Evolutionary conservation across 768 basidiomycete genomes (phyloP), one percentile per base, ranked within the genome.

Genomic region (Pisolithus orientalis): DNA sequence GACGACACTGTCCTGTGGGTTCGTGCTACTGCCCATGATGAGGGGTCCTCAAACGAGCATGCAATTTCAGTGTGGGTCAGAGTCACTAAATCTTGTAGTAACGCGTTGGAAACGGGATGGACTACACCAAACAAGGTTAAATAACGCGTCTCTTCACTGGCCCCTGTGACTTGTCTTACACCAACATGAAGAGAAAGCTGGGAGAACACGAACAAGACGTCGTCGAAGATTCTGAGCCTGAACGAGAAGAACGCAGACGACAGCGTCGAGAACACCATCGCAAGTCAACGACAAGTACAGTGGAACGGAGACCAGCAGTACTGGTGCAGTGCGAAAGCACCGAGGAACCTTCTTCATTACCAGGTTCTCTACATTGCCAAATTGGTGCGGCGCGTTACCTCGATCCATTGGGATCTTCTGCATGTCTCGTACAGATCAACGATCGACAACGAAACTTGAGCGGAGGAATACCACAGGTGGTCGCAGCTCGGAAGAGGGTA

Each of bases 141-240:
- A 76, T 62, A 76, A 75, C 77, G 75, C 77, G 77, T 76, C 72
- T 65, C 17, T 17, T 34, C 44, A 32, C 25, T 45, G 37, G 27
- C 31, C 50, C 28, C 29, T 25, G 29, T 34, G 17, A 24, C 3
- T 29, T 25, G 16, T 2, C 11, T 44, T 44, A 25, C 14, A 2
- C 6, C 25, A 6, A 6, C 44, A 16, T 27, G 14, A 16, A 25
- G 14, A 27, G 44, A 25, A 17, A 49, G 38, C 27, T 34, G 39
- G n/a, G 24, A 16, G 39, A 32, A 11, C 50, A 52, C n/a, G 54
- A 53, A 28, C 32, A 13, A 8, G 80, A 81, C 52, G 57, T 79
- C 31, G 76, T 87, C 4, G 81, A 79, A 28, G 86, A 89, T 66
- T 87, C 85, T 0, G 87, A 87, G 64, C 85, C 84, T 17, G 86